Conservation (phyloP, 805 yeast genomes). For the Yamadazyma olivae region DNA sequence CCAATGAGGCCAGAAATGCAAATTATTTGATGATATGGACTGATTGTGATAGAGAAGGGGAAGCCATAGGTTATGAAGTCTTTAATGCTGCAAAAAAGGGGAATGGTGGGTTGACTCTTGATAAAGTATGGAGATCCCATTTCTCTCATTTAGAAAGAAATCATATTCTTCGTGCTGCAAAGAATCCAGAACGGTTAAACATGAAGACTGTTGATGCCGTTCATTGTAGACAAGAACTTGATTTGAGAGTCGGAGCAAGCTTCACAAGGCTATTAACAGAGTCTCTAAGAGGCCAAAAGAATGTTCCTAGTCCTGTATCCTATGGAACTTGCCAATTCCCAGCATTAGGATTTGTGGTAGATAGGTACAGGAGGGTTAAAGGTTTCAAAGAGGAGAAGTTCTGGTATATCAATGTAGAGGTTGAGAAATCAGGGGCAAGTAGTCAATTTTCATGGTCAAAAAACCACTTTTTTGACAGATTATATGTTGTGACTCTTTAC, state of each 20-base stretch:
- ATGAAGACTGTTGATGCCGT: constrained; percentile 79
- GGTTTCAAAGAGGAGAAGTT: constrained; percentile 73
- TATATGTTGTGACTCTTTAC: constrained; percentile 60
- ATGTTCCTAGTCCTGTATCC: constrained; percentile 48
- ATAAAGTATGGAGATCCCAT: constrained; percentile 62
- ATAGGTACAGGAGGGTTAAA: constrained; percentile 73
- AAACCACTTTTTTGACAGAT: constrained; percentile 68
- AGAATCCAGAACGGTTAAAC: constrained; percentile 61
- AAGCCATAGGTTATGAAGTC: constrained; percentile 84
- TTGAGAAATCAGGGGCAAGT: constrained; percentile 35
- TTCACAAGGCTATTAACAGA: constrained; percentile 80
- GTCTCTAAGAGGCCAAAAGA: constrained; percentile 33
- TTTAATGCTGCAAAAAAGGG: constrained; percentile 59
- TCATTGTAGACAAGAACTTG: constrained; percentile 79
- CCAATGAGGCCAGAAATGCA: constrained; percentile 57
- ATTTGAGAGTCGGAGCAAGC: constrained; percentile 82
- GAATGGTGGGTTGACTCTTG: constrained; percentile 45
- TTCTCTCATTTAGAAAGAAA: constrained; percentile 82
- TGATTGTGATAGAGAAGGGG: constrained; percentile 97
- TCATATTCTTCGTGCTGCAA: constrained; percentile 77
- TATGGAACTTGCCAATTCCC: constrained; percentile 98
- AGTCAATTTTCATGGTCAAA: constrained; percentile 66
- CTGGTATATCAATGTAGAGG: constrained; percentile 66
- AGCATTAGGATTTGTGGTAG: constrained; percentile 93
- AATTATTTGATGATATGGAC: constrained; percentile 89